Conservation (phyloP, 805 yeast species). For the Hemisphaericaspora nanyangensis region DNA sequence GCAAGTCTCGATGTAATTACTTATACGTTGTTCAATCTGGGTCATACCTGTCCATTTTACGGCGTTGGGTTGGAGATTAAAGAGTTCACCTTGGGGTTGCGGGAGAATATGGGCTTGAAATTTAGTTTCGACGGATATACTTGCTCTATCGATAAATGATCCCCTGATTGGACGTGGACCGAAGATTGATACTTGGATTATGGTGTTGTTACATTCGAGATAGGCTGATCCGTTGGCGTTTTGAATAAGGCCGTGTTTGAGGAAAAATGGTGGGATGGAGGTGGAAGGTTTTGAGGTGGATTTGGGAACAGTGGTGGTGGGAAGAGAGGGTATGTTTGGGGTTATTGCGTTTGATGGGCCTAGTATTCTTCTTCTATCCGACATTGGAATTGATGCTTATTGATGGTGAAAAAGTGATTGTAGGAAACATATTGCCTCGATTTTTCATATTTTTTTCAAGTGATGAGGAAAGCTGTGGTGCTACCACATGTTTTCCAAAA, state of each 20-base stretch:
- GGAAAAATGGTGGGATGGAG: constrained; percentile 36
- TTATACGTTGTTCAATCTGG: constrained; percentile 42
- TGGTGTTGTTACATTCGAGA: constrained; percentile 60
- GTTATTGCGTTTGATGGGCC: constrained; percentile 70
- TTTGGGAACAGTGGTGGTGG: constrained; percentile 1
- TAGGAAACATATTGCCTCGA: no score
- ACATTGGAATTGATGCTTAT: constrained; percentile 10
- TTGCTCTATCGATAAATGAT: constrained; percentile 63
- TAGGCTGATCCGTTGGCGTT: constrained; percentile 84
- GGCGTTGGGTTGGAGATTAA: constrained; percentile 20
- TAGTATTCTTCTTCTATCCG: constrained; percentile 79
- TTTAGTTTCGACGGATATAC: constrained; percentile 57
- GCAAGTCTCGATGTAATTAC: constrained; percentile 51
- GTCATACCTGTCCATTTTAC: constrained; percentile 31
- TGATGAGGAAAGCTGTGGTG: no score
- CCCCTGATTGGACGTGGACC: constrained; percentile 89
- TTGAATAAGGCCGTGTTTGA: constrained; percentile 60
- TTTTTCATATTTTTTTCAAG: no score
- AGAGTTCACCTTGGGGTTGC: constrained; percentile 34
- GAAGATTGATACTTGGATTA: constrained; percentile 66
- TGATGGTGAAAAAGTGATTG: no score
- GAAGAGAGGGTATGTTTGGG: constrained; percentile 16
- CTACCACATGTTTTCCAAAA: no score
- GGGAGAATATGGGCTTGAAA: constrained; percentile 44
- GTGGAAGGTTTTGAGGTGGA: neutral